Conservation (phyloP, 106 monocot species). For the Hemerocallis citrina region DNA sequence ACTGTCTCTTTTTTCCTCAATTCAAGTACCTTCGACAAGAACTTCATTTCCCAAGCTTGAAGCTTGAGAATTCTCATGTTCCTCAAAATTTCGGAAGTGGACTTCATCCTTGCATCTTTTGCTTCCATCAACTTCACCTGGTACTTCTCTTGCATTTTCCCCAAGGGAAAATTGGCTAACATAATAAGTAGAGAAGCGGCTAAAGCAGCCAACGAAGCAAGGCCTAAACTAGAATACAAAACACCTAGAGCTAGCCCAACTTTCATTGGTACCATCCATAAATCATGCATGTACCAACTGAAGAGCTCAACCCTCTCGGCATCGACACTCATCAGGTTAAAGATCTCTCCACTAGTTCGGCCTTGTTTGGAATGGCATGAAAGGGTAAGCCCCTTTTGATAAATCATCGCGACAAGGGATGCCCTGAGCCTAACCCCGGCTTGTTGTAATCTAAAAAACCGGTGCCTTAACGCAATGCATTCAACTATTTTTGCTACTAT, state of each 20-base stretch:
- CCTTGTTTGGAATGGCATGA: constrained; percentile 62
- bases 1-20: constrained; percentile 52
- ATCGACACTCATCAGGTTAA: constrained; percentile 89
- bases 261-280: constrained; percentile 78
- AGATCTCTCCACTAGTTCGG: constrained; percentile 66
- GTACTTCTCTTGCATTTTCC: constrained; percentile 58
- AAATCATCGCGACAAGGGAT: constrained; percentile 57
- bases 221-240: constrained; percentile 56
- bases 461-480: constrained; percentile 65
- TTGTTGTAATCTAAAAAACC: constrained; percentile 70
- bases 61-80: constrained; percentile 97
- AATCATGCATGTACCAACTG: constrained; percentile 78
- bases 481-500: constrained; percentile 68
- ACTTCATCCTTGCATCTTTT: constrained; percentile 86
- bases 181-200: constrained; percentile 58
- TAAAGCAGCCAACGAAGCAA: constrained; percentile 69
- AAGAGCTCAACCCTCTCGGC: constrained; percentile 59
- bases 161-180: constrained; percentile 60
- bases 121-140: constrained; percentile 79
- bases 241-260: constrained; percentile 52
- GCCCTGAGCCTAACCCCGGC: constrained; percentile 43
- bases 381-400: constrained; percentile 65
- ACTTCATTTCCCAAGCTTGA: constrained; percentile 97
- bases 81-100: constrained; percentile 71
- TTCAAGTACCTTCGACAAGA: constrained; percentile 59